Base-by-base conservation (phyloP, 768 basidiomycete species). In the Sarcodon aspratus region DNA sequence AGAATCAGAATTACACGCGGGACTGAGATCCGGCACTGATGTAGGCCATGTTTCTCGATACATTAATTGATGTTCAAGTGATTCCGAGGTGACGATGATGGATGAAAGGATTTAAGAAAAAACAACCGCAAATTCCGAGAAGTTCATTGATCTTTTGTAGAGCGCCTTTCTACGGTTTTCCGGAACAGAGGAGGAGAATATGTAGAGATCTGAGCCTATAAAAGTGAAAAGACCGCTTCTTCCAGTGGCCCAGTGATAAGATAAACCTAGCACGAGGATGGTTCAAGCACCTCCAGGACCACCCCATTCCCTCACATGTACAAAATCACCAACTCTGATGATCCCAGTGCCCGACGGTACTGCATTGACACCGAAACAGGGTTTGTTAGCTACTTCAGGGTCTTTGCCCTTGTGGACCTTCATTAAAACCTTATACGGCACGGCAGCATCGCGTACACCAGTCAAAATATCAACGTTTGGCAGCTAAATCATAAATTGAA, bases 341-440 rank as follows among this genome's bases (percentile, higher is more conserved):
- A 69, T 63, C 0, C 86, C 85, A 34, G 56, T 60, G 1, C 62
- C 72, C 4, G 60, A 60, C 9, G 78, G 70, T 15, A 81, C 71
- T 0, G 69, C 82, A 57, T 88, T 83, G 56, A 75, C 75, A 3
- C 85, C 85, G 34, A 89, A 68, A 55, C 82, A 87, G 1, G 85
- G 70, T 54, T 70, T 72, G 63, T 67, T 63, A 51, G 69, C 69
- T 1, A 67, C 55, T 17, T 50, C 57, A 0, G 75, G 73, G 59
- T 84, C 77, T 46, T 82, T 48, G 13, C 80, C 78, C 32, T 61
- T 75, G 35, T 85, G 75, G 61, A 84, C 81, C 66, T 82, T 85
- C 75, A 79, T 80, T 9, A 87, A 58, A 7, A 79, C 74, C 63
- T 89, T 86, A 64, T 69, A 85, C 5, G 86, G 86, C 4, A 89